Evolutionary conservation across 768 basidiomycete genomes (phyloP).

Genomic region (Russula sp.): DNA sequence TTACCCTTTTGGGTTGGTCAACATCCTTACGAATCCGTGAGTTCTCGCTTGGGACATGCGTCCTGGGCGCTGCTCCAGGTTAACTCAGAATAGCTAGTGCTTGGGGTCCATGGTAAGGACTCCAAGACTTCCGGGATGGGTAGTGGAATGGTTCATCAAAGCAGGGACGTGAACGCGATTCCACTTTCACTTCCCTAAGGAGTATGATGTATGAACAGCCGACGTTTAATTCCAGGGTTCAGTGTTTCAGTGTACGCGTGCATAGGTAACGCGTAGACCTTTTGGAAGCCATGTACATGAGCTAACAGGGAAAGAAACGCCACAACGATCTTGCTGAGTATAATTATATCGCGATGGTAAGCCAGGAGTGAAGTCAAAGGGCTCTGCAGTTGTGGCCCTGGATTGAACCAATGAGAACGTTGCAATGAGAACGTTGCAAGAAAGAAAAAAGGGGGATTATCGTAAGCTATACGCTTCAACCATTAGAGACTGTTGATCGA

Average conservation of each 20-base stretch:
- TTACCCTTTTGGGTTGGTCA: not conserved
- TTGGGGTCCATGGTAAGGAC: not conserved
- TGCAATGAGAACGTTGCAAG: not conserved
- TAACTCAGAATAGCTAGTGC: not conserved
- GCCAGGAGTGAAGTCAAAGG: not conserved
- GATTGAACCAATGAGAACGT: too few species aligned
- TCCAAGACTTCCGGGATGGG: not conserved
- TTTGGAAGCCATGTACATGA: not conserved
- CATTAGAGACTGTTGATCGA: not conserved
- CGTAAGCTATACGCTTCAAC: not conserved
- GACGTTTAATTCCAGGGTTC: not conserved
- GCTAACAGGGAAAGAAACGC: not conserved
- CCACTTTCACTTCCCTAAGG: not conserved
- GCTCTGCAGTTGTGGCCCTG: not conserved
- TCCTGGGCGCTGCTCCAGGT: conserved; percentile 8
- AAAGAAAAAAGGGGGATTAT: not conserved
- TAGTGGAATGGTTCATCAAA: not conserved
- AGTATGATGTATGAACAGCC: not conserved
- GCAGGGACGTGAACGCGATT: not conserved
- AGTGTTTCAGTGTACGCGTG: not conserved
- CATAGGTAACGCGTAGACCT: not conserved
- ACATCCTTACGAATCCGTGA: not conserved
- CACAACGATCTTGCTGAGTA: not conserved
- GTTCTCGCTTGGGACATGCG: conserved; percentile 6
- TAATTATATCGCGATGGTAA: not conserved